Evolutionary conservation across 306 rosid genomes (phyloP).

Genomic region (Vigna hirtella): DNA sequence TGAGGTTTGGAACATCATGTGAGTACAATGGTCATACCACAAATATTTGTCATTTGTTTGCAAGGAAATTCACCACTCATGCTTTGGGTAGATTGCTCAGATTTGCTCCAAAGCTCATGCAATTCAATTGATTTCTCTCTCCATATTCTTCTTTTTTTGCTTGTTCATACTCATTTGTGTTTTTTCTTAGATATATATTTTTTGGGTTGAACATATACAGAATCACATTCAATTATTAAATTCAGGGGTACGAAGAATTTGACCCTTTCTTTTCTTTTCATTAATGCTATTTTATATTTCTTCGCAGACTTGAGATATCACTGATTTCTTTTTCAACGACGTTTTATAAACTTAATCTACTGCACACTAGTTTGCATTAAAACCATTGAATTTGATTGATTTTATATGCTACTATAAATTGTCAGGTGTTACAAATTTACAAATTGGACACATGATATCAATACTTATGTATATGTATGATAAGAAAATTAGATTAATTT

Average conservation of each 20-base stretch:
- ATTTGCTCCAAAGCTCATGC: constrained; percentile 82
- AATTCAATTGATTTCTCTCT: constrained; percentile 50
- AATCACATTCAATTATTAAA: neutral
- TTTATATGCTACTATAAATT: too few relatives aligned
- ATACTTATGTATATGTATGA: too few relatives aligned
- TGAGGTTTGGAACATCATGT: constrained; percentile 65
- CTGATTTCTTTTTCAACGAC: too few relatives aligned
- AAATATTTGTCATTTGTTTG: constrained; percentile 74
- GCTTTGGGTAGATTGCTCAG: constrained; percentile 70
- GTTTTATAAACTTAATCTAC: too few relatives aligned
- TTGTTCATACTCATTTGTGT: neutral
- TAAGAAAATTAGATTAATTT: too few relatives aligned
- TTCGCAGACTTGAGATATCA: too few relatives aligned
- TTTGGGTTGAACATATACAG: neutral
- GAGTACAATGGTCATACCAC: constrained; percentile 64
- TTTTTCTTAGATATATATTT: neutral
- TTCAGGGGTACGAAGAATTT: neutral
- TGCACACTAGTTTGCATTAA: too few relatives aligned
- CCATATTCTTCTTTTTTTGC: constrained; percentile 1
- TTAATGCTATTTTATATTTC: too few relatives aligned
- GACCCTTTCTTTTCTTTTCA: neutral
- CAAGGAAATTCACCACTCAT: constrained; percentile 73
- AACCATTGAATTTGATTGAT: too few relatives aligned
- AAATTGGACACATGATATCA: too few relatives aligned
- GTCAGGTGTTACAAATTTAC: too few relatives aligned